Percentiles rank a stretch among this genome's conserved stretches.
Conservation (phyloP, 1,139 yeast species). For the Taphrina deformans region DNA sequence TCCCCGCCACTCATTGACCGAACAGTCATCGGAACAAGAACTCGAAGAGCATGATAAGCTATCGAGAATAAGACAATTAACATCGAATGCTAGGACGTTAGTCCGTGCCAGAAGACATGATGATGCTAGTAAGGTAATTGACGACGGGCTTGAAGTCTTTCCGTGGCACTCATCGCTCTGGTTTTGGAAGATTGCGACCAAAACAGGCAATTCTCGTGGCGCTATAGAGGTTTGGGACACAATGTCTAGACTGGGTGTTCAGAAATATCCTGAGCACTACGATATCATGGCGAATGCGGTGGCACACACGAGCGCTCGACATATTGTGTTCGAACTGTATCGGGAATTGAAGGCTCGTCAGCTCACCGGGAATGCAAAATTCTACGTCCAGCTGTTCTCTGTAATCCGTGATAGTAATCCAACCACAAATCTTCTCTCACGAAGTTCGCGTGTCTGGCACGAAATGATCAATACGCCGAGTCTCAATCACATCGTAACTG, state of each 20-base stretch:
- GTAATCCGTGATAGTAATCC: neutral
- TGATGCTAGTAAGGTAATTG: slow-evolving; percentile 19
- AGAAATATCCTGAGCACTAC: slow-evolving; percentile 22
- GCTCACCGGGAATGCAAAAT: slow-evolving; percentile 17
- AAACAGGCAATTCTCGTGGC: slow-evolving; percentile 21
- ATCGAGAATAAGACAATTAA: slow-evolving; percentile 5
- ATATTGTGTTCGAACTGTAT: slow-evolving; percentile 1
- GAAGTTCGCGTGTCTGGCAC: slow-evolving; percentile 7
- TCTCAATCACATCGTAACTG: neutral
- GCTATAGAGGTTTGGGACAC: slow-evolving; percentile 25
- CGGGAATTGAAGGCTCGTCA: slow-evolving; percentile 1
- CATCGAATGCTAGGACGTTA: slow-evolving; percentile 22
- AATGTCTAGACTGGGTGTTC: slow-evolving; percentile 10
- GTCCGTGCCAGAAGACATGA: slow-evolving; percentile 16
- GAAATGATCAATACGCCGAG: neutral
- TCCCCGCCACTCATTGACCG: neutral
- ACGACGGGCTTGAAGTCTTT: slow-evolving; percentile 19
- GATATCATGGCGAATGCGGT: slow-evolving; percentile 30
- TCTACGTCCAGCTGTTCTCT: slow-evolving; percentile 5
- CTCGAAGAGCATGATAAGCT: neutral
- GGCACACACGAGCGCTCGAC: slow-evolving; percentile 8
- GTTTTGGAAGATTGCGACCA: slow-evolving; percentile 30
- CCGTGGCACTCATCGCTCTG: slow-evolving; percentile 22
- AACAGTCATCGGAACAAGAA: neutral
- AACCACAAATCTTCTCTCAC: neutral